phyloP scores from a whole-genome alignment of 768 basidiomycete genomes.

The Neoboletus magnificus region DNA sequence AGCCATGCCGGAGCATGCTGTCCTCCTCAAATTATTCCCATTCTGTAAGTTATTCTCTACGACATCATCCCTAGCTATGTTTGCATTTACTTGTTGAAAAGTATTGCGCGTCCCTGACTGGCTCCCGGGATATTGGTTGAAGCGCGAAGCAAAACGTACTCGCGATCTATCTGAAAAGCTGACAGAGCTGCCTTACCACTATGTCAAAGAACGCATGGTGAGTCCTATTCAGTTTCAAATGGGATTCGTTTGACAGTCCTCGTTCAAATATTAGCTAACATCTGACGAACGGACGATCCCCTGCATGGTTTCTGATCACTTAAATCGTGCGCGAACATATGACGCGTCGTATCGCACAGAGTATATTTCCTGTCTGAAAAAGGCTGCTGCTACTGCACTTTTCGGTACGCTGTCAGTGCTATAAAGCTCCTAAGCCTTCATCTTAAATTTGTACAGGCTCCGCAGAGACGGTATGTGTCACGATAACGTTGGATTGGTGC shows the following conservation, averaged over 20 bases:
- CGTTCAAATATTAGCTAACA: neutral
- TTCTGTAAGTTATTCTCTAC: neutral
- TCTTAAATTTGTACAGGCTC: neutral
- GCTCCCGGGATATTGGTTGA: conserved; percentile 3
- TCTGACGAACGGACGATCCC: neutral
- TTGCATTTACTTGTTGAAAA: neutral
- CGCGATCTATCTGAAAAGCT: neutral
- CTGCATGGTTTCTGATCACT: conserved; percentile 2
- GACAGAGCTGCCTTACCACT: neutral
- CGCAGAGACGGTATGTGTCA: neutral
- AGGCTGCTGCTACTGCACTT: neutral
- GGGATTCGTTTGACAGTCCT: neutral
- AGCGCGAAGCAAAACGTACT: neutral
- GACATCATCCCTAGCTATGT: neutral
- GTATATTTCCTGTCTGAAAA: neutral
- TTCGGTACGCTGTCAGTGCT: neutral
- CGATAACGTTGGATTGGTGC: neutral
- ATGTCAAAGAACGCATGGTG: neutral
- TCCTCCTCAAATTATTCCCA: neutral
- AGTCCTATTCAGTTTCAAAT: neutral
- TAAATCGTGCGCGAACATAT: neutral
- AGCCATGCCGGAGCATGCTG: neutral
- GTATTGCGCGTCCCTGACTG: conserved; percentile 24
- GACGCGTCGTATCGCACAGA: neutral
- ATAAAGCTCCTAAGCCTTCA: neutral